Evolutionary conservation across 2,329 filamentous ascomycete genomes (phyloP).

Genomic region (Botrytis medusae): DNA sequence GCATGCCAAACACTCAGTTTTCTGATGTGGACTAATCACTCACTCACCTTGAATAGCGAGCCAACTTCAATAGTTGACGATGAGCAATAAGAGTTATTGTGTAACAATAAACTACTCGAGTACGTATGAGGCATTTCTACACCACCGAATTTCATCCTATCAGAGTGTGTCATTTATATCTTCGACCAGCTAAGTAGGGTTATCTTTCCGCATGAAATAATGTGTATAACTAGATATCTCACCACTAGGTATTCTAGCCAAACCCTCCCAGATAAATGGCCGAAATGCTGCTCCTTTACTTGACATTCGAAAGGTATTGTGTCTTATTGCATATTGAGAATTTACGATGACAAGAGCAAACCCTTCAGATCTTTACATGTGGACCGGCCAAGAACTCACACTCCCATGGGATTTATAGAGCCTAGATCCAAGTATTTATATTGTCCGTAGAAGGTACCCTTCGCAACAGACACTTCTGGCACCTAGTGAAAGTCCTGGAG

Average conservation of each 20-base stretch:
- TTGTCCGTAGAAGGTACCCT: background rate
- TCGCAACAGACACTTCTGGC: background rate
- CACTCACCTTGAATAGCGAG: fast-evolving
- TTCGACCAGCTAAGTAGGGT: background rate
- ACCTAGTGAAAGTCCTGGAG: background rate
- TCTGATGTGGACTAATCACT: background rate
- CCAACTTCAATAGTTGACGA: too few relatives aligned
- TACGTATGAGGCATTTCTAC: background rate
- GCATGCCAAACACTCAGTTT: background rate
- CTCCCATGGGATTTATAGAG: background rate
- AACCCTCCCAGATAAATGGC: background rate
- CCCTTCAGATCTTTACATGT: background rate
- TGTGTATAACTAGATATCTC: background rate
- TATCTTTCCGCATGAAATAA: background rate
- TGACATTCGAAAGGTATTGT: background rate
- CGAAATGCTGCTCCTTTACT: background rate
- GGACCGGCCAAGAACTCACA: background rate
- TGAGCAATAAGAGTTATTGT: background rate
- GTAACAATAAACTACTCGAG: too few relatives aligned
- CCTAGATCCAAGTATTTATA: too few relatives aligned
- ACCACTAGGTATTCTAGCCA: background rate
- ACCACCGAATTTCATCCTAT: background rate
- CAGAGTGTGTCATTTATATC: fast-evolving
- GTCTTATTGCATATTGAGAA: background rate
- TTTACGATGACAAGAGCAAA: background rate